These are phyloP conservation scores for Calycina marina DNA, from an alignment of 2,329 filamentous ascomycete species.

Conservation along the genomic window DNA sequence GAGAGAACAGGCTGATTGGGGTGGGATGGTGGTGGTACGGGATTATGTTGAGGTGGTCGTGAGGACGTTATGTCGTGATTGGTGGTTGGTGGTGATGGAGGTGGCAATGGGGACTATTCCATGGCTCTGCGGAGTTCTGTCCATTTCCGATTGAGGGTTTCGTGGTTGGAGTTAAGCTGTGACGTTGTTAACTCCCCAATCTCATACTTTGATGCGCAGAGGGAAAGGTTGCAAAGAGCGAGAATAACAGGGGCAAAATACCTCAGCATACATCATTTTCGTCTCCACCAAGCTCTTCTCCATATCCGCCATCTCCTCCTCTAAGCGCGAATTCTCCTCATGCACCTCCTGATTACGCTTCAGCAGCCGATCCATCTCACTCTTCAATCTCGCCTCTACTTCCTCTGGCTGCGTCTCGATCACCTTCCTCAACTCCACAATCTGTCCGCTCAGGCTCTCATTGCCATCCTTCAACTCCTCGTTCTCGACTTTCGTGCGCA, in stretches of 20 bases:
- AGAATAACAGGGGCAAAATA: slow-evolving; percentile 33
- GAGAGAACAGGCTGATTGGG: too few species aligned
- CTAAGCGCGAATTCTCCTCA: slow-evolving; percentile 75
- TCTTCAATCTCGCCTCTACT: slow-evolving; percentile 66
- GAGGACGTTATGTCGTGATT: neutral
- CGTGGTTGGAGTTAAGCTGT: slow-evolving; percentile 33
- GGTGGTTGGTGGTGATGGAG: neutral
- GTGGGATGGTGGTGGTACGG: too few species aligned
- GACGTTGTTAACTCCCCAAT: neutral
- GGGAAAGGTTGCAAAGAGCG: slow-evolving; percentile 1
- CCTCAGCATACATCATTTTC: slow-evolving; percentile 92
- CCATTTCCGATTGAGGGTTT: slow-evolving; percentile 64
- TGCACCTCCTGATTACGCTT: slow-evolving; percentile 85
- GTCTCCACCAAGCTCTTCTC: slow-evolving; percentile 84
- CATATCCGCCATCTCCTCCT: slow-evolving; percentile 82
- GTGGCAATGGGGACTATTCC: slow-evolving; percentile 14
- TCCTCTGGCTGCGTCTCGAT: slow-evolving; percentile 84
- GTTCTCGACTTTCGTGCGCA: slow-evolving; percentile 86
- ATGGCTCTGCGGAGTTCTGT: slow-evolving; percentile 50
- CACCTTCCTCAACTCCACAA: slow-evolving; percentile 69
- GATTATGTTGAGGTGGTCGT: too few species aligned
- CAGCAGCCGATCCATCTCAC: slow-evolving; percentile 85
- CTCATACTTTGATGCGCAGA: too few species aligned
- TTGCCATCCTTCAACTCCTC: slow-evolving; percentile 81
- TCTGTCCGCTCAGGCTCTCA: slow-evolving; percentile 73